Conservation (phyloP, 2,329 filamentous ascomycete genomes). For the Phoma herbarum region DNA sequence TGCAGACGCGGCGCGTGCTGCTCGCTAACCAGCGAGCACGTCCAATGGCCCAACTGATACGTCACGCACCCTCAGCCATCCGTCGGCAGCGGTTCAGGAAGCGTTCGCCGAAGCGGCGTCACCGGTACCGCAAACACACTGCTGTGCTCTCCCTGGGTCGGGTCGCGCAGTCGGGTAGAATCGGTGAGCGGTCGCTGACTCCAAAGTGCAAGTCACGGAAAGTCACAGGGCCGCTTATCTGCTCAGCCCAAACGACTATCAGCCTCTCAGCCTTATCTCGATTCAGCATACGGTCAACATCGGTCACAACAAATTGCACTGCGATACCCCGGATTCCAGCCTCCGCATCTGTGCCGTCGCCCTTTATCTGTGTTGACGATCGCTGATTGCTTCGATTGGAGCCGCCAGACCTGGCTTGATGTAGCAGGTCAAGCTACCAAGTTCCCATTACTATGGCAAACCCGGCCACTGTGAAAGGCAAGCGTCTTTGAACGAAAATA, state of each 20-base stretch:
- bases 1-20: slow-evolving; percentile 17
- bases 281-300: slow-evolving; percentile 19
- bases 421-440: slow-evolving; percentile 8
- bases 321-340: slow-evolving; percentile 19
- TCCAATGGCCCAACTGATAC: slow-evolving; percentile 12
- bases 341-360: slow-evolving; percentile 14
- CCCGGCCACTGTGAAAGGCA: slow-evolving; percentile 16
- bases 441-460: slow-evolving; percentile 2
- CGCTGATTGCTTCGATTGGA: slow-evolving; percentile 8
- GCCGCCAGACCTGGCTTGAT: slow-evolving; percentile 3
- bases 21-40: slow-evolving; percentile 12
- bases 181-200: slow-evolving; percentile 21
- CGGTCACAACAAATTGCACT: slow-evolving; percentile 11
- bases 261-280: slow-evolving; percentile 24
- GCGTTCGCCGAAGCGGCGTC: slow-evolving; percentile 3
- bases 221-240: slow-evolving; percentile 17
- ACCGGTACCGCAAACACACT: slow-evolving; percentile 7
- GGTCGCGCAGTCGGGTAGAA: slow-evolving; percentile 18
- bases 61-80: slow-evolving; percentile 15
- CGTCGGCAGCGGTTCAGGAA: slow-evolving; percentile 3
- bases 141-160: slow-evolving; percentile 9
- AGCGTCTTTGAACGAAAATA: slow-evolving; percentile 10
- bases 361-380: slow-evolving; percentile 8
- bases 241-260: slow-evolving; percentile 17
- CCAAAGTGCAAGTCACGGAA: slow-evolving; percentile 17